phyloP scores from a whole-genome alignment of 2,329 filamentous ascomycete genomes.

The Aspergillus puulaauensis region DNA sequence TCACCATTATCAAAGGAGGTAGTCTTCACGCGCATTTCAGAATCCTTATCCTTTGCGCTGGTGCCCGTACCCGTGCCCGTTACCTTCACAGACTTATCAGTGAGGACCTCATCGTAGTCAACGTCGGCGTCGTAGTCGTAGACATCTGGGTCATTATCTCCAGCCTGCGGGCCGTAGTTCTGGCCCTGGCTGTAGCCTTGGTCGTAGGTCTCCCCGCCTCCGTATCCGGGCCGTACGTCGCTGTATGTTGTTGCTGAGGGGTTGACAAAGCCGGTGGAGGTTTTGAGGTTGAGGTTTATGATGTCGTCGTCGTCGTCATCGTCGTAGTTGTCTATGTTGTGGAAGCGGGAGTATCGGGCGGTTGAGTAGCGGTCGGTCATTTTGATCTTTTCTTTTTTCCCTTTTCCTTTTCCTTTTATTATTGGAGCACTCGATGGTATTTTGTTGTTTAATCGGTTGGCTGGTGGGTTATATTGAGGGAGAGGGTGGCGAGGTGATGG shows the following conservation, averaged over 20 bases:
- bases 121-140: background rate
- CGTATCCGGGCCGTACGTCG: background rate
- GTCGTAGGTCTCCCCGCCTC: too few species aligned
- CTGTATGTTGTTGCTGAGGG: background rate
- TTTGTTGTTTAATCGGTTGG: background rate
- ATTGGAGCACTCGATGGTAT: too few species aligned
- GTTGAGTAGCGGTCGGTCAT: background rate
- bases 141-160: constrained; percentile 2
- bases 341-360: background rate
- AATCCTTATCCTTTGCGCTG: background rate
- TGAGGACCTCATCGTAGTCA: background rate
- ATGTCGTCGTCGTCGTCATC: background rate
- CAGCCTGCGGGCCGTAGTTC: background rate
- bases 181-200: too few species aligned
- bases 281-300: background rate
- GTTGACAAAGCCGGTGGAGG: background rate
- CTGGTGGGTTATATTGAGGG: background rate
- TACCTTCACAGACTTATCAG: background rate
- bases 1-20: background rate
- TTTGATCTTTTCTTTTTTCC: background rate
- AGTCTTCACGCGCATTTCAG: background rate
- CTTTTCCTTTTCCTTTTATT: background rate
- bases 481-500: background rate
- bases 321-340: background rate
- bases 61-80: background rate